These are phyloP conservation scores for Kregervanrija pseudodelftensis DNA, from an alignment of 805 yeast species.

Conservation along the genomic window DNA sequence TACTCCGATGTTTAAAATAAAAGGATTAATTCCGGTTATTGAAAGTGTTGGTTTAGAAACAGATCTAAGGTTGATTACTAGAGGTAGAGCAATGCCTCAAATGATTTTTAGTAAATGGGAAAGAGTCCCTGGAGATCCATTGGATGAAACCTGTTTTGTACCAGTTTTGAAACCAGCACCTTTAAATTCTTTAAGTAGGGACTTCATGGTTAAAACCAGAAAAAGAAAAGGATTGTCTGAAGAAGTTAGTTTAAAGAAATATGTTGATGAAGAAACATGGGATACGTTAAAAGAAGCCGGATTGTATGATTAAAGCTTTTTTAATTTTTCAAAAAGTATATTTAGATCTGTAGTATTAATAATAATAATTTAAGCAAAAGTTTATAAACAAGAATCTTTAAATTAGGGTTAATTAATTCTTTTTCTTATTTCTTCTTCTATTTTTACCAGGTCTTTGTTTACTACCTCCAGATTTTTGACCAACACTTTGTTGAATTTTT, in stretches of 20 bases:
- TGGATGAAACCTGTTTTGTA: slow-evolving; percentile 56
- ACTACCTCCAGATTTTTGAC: slow-evolving; percentile 40
- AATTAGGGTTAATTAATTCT: neutral
- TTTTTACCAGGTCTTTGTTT: slow-evolving; percentile 47
- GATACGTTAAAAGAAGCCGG: slow-evolving; percentile 36
- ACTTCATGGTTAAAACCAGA: slow-evolving; percentile 83
- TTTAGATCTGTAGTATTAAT: neutral
- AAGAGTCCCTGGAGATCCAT: slow-evolving; percentile 84
- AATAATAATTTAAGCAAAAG: neutral
- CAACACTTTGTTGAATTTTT: slow-evolving; percentile 32
- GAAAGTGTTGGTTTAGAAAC: slow-evolving; percentile 88
- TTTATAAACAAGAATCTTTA: neutral
- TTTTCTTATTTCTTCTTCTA: slow-evolving; percentile 35
- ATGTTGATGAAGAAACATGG: slow-evolving; percentile 56
- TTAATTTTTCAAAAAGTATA: slow-evolving; percentile 7
- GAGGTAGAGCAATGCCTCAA: slow-evolving; percentile 70
- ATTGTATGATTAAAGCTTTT: too few species aligned
- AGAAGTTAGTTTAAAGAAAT: slow-evolving; percentile 60
- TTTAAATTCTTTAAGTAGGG: slow-evolving; percentile 66
- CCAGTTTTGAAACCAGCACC: slow-evolving; percentile 76
- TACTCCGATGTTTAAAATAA: slow-evolving; percentile 55
- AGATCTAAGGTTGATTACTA: slow-evolving; percentile 69
- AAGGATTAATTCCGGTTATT: slow-evolving; percentile 74
- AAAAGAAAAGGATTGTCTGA: slow-evolving; percentile 78
- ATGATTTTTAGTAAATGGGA: slow-evolving; percentile 67